These are phyloP conservation scores for Ceratocystis harringtonii DNA, from an alignment of 2,329 filamentous ascomycete genomes.

Conservation along the genomic window DNA sequence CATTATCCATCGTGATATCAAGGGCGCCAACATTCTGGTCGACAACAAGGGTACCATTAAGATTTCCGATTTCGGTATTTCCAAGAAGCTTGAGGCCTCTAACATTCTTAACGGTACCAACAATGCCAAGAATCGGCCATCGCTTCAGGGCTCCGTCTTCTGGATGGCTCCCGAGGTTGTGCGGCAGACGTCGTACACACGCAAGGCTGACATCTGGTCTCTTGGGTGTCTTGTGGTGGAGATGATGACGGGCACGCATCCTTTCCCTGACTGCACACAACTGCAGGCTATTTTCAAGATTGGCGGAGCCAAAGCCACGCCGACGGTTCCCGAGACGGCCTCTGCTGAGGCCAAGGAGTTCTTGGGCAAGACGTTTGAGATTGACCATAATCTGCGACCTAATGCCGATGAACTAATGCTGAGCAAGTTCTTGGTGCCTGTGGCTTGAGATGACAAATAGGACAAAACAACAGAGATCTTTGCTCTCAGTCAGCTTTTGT, in stretches of 20 bases:
- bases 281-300: conserved; percentile 98
- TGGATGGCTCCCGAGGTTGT: conserved; percentile 99
- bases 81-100: conserved; percentile 88
- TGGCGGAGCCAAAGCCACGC: conserved; percentile 70
- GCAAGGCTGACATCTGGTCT: conserved; percentile 98
- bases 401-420: conserved; percentile 81
- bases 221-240: conserved; percentile 92
- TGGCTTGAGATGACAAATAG: conserved; percentile 28
- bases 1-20: conserved; percentile 98
- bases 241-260: conserved; percentile 96
- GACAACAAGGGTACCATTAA: conserved; percentile 99
- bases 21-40: conserved; percentile 95
- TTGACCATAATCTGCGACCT: conserved; percentile 83
- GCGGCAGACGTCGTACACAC: conserved; percentile 91
- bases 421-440: conserved; percentile 63
- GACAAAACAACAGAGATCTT: too few relatives aligned
- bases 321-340: conserved; percentile 74
- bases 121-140: conserved; percentile 55
- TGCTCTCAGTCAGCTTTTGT: background rate
- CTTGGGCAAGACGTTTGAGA: conserved; percentile 79
- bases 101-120: conserved; percentile 59
- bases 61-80: conserved; percentile 98
- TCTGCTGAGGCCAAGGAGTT: conserved; percentile 75
- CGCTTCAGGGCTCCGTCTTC: conserved; percentile 91
- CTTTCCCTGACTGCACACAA: conserved; percentile 93